Conservation (phyloP, 768 basidiomycete genomes). For the Lactarius hatsudake region DNA sequence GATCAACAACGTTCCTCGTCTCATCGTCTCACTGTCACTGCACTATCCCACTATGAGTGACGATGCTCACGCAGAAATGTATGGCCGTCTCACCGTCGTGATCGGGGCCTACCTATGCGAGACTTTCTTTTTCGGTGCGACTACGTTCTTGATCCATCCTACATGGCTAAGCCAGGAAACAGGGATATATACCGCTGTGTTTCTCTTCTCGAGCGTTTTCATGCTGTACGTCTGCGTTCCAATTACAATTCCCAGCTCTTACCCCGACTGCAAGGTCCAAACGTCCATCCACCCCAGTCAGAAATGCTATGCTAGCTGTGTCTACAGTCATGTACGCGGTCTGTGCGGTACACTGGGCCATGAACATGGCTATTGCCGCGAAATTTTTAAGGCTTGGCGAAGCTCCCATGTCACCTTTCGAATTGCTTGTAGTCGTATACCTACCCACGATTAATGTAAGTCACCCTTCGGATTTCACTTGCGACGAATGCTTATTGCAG, state of each 20-base stretch:
- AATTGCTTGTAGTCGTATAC: not conserved
- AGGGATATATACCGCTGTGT: slow-evolving; percentile 5
- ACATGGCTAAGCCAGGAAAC: not conserved
- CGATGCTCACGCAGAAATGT: not conserved
- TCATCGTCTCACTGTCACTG: not conserved
- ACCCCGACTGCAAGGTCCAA: not conserved
- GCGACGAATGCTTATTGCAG: not conserved
- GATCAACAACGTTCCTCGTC: not conserved
- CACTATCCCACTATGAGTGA: not conserved
- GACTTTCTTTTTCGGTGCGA: slow-evolving; percentile 10
- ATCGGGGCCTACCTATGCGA: not conserved
- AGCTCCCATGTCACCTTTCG: not conserved
- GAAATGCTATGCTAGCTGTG: not conserved
- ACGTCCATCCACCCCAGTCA: not conserved
- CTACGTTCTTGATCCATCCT: no score
- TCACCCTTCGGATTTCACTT: not conserved
- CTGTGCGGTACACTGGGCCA: slow-evolving; percentile 3
- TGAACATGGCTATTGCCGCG: not conserved
- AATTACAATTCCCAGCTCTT: not conserved
- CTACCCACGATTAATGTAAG: slow-evolving; percentile 10
- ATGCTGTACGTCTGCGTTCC: not conserved
- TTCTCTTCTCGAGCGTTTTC: not conserved
- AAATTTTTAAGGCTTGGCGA: not conserved
- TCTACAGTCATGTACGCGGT: slow-evolving; percentile 6
- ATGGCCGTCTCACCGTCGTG: not conserved